Evolutionary conservation across 2,329 filamentous ascomycete genomes (phyloP).

Genomic region (Pseudogymnoascus sp.): DNA sequence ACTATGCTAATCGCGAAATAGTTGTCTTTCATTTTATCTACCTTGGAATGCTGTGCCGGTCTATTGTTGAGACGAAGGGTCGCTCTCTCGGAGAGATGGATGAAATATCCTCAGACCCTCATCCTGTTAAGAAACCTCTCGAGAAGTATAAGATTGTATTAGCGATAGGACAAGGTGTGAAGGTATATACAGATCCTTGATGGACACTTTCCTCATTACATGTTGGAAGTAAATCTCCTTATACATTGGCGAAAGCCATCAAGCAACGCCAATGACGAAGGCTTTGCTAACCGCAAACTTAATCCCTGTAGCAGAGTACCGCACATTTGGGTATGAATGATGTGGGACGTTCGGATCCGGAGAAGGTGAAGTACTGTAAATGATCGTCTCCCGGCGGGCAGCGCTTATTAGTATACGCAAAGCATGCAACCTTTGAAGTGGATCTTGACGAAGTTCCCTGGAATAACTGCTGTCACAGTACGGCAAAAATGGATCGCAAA

Average conservation of each 20-base stretch:
- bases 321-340: background rate
- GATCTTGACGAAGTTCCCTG: background rate
- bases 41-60: background rate
- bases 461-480: background rate
- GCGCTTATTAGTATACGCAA: background rate
- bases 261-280: background rate
- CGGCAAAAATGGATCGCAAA: no score
- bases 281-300: background rate
- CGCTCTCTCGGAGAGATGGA: background rate
- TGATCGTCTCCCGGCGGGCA: background rate
- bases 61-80: background rate
- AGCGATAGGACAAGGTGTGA: background rate
- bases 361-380: background rate
- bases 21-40: background rate
- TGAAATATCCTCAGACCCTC: background rate
- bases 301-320: background rate
- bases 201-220: background rate
- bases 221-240: background rate
- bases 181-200: background rate
- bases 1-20: background rate
- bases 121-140: background rate
- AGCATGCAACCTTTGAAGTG: background rate
- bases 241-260: background rate
- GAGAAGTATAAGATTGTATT: constrained; percentile 4
- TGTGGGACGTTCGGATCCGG: background rate